Percentiles rank a stretch among this genome's conserved stretches.
phyloP scores from a whole-genome alignment of 108 stramenopile genomes.

The Nitzschia palea region DNA sequence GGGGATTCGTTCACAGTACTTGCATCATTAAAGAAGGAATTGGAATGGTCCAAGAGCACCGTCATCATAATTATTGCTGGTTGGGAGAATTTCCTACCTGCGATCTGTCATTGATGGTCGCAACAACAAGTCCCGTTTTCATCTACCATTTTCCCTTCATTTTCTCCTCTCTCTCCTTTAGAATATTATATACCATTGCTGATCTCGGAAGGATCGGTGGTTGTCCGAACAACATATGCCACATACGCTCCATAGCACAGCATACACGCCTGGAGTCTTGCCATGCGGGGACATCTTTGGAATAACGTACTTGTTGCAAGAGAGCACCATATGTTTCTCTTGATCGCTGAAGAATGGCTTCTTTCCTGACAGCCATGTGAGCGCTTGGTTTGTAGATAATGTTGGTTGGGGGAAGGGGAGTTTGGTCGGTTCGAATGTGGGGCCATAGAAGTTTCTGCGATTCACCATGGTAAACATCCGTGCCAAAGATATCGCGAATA shows the following conservation, averaged over 20 bases:
- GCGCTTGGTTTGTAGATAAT: slow-evolving; percentile 3
- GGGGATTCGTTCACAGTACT: no score
- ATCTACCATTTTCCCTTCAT: no score
- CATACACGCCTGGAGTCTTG: not conserved
- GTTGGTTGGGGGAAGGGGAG: not conserved
- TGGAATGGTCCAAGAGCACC: no score
- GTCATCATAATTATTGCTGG: no score
- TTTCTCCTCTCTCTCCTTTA: no score
- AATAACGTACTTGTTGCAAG: not conserved
- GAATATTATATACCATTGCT: not conserved
- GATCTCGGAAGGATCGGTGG: not conserved
- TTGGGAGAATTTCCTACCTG: no score
- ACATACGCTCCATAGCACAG: not conserved
- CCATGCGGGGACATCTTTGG: not conserved
- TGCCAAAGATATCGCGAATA: not conserved
- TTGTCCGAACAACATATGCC: slow-evolving; percentile 9
- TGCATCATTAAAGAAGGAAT: no score
- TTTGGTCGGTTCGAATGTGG: not conserved
- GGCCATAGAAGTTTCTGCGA: not conserved
- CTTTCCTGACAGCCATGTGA: not conserved
- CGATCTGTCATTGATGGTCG: no score
- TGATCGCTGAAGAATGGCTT: not conserved
- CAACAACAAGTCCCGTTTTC: no score
- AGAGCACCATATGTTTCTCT: not conserved
- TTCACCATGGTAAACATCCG: not conserved